A percentile compares a stretch with the other conserved stretches of the same genome.
Conservation (phyloP, 495 filamentous ascomycete genomes). For the Xylaria cubensis region DNA sequence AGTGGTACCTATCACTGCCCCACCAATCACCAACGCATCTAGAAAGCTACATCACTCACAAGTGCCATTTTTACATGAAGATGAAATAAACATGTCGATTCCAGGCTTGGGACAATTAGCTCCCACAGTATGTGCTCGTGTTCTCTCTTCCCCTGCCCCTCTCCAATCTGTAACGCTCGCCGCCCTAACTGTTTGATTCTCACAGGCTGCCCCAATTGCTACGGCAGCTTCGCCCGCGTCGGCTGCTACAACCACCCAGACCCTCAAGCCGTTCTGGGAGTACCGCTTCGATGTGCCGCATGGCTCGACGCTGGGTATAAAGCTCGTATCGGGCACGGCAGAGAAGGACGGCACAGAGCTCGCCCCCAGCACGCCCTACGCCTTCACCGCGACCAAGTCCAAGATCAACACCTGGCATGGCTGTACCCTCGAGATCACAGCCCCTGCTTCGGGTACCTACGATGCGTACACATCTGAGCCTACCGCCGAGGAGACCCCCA, state of each 20-base stretch:
- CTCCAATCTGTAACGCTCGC: background rate
- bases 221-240: conserved; percentile 34
- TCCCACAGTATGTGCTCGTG: conserved; percentile 44
- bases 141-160: too few relatives aligned
- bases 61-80: background rate
- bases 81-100: conserved; percentile 49
- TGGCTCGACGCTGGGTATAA: conserved; percentile 60
- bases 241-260: conserved; percentile 35
- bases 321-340: conserved; percentile 78
- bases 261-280: conserved; percentile 65
- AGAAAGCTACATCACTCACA: background rate
- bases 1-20: too few relatives aligned
- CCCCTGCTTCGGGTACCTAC: conserved; percentile 53
- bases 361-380: conserved; percentile 78
- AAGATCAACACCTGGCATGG: conserved; percentile 93
- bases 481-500: conserved; percentile 82
- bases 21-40: background rate
- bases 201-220: conserved; percentile 34
- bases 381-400: conserved; percentile 81
- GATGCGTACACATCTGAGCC: conserved; percentile 68
- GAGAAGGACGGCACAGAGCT: conserved; percentile 98
- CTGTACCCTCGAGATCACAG: conserved; percentile 78
- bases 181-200: conserved; percentile 17
- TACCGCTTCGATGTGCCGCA: conserved; percentile 92
- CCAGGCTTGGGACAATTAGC: conserved; percentile 60